Evolutionary conservation across 164 flowering plant genomes (phyloP), one percentile per base, ranked within the genome.

Genomic region (Echeveria elegans): DNA sequence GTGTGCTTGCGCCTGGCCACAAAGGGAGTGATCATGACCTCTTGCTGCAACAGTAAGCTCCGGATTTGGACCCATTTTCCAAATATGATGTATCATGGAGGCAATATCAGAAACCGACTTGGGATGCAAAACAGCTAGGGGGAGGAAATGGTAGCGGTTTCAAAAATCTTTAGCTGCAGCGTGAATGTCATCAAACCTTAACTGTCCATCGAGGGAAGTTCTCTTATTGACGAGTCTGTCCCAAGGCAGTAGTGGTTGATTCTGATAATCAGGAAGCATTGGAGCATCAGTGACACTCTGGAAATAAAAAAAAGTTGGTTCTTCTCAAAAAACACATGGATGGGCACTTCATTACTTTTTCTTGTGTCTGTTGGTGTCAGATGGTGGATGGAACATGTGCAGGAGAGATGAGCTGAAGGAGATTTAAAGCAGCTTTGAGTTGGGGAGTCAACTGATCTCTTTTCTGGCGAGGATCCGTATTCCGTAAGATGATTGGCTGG

Each of bases 21-120:
- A 78, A 61, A 82, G 80, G 1, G 89, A 85, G 74, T 85, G 89
- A 6, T 88, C 85, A 59, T 77, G 80, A 40, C 89, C 89, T 75
- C 86, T 73, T 0, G 89, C 89, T 59, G 86, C 84, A 48, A 83
- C 78, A 7, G 79, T 81, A 36, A 85, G 83, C 63, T 69, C 74
- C 11, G 82, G 75, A 28, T 45, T 43, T 47, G 79, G 75, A 59
- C 84, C 84, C 84, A 75, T 64, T 45, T 67, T 37, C 81, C 82
- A 79, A 56, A 79, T 45, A 69, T 79, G 81, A 56, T 66, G 74
- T 62, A 81, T 38, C 5, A 82, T 75, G 7, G 48, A 64, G 47
- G 82, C 77, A 30, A 81, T 76, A 66, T 81, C 82, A 60, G 79
- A 66, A 61, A 79, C 82, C 0, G 84, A 70, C 41, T 75, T 77